phyloP scores from a whole-genome alignment of 805 yeast species.

The Lipomyces yamadae region DNA sequence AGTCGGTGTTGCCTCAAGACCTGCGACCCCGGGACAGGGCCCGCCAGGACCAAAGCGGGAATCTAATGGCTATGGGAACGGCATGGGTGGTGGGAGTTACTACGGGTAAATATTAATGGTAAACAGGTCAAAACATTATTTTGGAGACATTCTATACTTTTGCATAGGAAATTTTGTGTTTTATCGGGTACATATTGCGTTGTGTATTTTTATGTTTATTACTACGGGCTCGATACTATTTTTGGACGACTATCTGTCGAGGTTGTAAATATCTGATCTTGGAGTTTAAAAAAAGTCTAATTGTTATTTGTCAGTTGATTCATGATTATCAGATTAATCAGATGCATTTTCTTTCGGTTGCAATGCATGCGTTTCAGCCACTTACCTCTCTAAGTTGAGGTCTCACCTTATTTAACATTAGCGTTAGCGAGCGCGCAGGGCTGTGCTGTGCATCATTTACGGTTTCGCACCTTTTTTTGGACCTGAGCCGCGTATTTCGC shows the following conservation, averaged over 20 bases:
- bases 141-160: background rate
- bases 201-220: background rate
- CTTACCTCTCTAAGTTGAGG: no score
- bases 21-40: background rate
- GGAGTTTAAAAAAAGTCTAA: no score
- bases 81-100: slow-evolving; percentile 7
- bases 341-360: no score
- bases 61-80: background rate
- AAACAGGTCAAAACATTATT: background rate
- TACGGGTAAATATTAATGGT: background rate
- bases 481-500: no score
- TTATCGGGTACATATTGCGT: background rate
- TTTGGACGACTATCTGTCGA: background rate
- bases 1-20: background rate
- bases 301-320: no score
- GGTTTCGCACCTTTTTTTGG: no score
- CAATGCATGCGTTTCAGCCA: no score
- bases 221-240: no score
- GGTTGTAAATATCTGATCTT: background rate
- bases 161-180: background rate
- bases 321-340: no score
- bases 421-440: no score
- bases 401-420: no score
- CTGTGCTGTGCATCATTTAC: no score
- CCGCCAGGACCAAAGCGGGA: background rate